Evolutionary conservation across 495 filamentous ascomycete species (phyloP).

Genomic region (Neurospora hispaniola): DNA sequence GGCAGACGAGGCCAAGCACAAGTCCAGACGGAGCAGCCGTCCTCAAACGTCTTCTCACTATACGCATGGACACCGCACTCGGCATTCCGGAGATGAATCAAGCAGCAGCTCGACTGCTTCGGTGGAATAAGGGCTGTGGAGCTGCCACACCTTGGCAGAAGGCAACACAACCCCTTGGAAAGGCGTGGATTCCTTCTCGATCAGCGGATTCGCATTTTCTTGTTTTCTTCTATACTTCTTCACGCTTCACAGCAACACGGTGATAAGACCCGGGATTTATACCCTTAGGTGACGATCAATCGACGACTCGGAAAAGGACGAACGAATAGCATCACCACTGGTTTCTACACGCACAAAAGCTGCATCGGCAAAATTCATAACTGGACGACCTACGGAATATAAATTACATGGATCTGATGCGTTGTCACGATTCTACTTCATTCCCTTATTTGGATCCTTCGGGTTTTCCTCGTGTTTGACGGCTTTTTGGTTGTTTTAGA

Average conservation of each 20-base stretch:
- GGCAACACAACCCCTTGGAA: slow-evolving; percentile 1
- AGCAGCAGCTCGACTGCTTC: slow-evolving; percentile 51
- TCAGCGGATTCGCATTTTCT: slow-evolving; percentile 4
- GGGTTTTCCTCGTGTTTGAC: not conserved
- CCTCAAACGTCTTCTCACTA: slow-evolving; percentile 33
- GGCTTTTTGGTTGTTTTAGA: not conserved
- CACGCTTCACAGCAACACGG: slow-evolving; percentile 37
- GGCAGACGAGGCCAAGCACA: slow-evolving; percentile 42
- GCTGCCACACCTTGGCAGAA: not conserved
- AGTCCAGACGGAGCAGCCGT: slow-evolving; percentile 33
- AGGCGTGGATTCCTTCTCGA: not conserved
- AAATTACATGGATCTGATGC: slow-evolving; percentile 5
- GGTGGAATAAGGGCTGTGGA: slow-evolving; percentile 27
- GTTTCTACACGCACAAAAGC: not conserved
- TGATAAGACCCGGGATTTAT: slow-evolving; percentile 18
- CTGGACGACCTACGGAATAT: not conserved
- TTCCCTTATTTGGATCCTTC: not conserved
- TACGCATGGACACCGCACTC: slow-evolving; percentile 23
- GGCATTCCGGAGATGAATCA: slow-evolving; percentile 37
- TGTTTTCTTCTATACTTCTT: slow-evolving; percentile 34
- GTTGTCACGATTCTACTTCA: slow-evolving; percentile 5
- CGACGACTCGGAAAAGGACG: not conserved
- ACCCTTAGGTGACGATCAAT: slow-evolving; percentile 16
- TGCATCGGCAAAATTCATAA: not conserved
- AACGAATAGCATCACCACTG: not conserved